These are phyloP conservation scores for Climacium dendroides DNA, from an alignment of 225 moss, liverwort and hornwort genomes.

Conservation along the genomic window DNA sequence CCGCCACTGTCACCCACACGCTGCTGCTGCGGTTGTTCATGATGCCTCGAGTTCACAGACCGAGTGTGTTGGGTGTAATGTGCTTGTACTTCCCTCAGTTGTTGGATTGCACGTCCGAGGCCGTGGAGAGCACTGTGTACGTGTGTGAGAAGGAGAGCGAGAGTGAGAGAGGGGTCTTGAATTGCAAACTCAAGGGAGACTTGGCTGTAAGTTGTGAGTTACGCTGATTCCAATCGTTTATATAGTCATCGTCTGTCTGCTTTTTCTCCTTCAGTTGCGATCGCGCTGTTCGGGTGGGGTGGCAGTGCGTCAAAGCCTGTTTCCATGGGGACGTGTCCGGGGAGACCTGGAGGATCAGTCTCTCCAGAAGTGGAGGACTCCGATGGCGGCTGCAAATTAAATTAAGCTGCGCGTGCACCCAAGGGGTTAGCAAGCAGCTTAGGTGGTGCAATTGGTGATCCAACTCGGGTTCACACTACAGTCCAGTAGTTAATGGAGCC, in stretches of 20 bases:
- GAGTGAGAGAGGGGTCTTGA: too few species aligned
- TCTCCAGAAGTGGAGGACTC: neutral
- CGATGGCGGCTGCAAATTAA: neutral
- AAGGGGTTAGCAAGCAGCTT: neutral
- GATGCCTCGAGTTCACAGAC: neutral
- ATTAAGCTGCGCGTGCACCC: too few species aligned
- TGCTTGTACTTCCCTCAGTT: too few species aligned
- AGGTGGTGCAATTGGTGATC: neutral
- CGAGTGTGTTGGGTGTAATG: too few species aligned
- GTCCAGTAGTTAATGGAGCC: too few species aligned
- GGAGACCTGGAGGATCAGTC: neutral
- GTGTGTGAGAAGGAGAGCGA: accelerated
- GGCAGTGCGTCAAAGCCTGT: neutral
- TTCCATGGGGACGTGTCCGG: neutral
- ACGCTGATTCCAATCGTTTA: neutral
- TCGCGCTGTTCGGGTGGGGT: too few species aligned
- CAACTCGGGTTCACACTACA: neutral
- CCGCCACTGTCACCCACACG: neutral
- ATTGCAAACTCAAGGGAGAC: neutral
- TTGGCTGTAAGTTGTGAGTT: neutral
- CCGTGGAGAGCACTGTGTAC: neutral
- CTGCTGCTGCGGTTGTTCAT: neutral
- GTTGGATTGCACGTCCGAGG: neutral
- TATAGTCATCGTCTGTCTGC: too few species aligned
- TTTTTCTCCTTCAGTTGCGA: neutral